Percentiles rank a stretch among this genome's conserved stretches.
Conservation (phyloP, 140 eudicot species). For the Senecio squalidus region DNA sequence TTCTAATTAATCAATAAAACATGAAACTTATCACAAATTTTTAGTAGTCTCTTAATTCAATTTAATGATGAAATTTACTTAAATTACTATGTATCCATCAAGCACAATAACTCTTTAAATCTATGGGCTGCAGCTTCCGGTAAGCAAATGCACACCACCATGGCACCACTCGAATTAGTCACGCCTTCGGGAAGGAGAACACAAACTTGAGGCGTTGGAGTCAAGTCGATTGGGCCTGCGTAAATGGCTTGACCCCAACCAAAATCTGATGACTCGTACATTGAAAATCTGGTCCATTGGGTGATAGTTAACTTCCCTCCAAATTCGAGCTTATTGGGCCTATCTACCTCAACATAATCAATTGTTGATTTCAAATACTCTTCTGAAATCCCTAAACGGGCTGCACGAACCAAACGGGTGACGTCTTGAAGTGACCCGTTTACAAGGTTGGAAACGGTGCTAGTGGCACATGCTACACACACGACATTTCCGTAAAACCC, state of each 20-base stretch:
- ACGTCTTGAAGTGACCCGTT: constrained; percentile 38
- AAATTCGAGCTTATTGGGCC: constrained; percentile 79
- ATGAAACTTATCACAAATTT: constrained; percentile 21
- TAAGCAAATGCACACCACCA: constrained; percentile 85
- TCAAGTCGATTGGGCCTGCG: constrained; percentile 81
- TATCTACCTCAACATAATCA: constrained; percentile 55
- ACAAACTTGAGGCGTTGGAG: constrained; percentile 93
- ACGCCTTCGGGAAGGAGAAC: constrained; percentile 66
- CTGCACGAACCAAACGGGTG: constrained; percentile 58
- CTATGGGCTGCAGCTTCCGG: constrained; percentile 67
- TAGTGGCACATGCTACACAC: constrained; percentile 75
- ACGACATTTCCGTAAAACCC: constrained; percentile 91
- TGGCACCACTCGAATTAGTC: constrained; percentile 45
- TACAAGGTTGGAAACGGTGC: constrained; percentile 49
- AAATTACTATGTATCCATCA: not conserved
- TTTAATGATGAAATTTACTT: constrained; percentile 2
- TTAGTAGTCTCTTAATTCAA: constrained; percentile 4
- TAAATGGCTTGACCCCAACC: constrained; percentile 90
- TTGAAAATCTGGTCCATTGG: constrained; percentile 85
- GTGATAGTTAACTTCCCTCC: constrained; percentile 80
- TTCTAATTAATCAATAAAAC: not conserved
- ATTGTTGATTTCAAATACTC: constrained; percentile 77
- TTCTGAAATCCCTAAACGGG: constrained; percentile 60
- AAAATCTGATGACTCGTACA: constrained; percentile 80
- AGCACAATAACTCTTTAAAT: constrained; percentile 20